These are phyloP conservation scores for Gaeumannomyces tritici DNA, from an alignment of 2,329 filamentous ascomycete genomes.

Conservation along the genomic window DNA sequence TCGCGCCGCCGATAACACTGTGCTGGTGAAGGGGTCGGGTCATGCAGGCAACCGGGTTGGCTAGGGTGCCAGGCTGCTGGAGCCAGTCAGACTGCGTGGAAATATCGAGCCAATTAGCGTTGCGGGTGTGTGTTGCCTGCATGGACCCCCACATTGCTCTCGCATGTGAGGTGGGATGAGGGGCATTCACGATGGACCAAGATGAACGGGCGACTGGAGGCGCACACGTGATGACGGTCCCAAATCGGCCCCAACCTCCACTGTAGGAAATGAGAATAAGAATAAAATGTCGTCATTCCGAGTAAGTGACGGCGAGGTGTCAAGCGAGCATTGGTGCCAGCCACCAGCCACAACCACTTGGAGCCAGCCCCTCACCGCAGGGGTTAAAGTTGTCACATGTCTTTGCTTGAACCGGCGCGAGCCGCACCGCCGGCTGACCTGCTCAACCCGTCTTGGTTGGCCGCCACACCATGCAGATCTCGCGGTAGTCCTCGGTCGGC, in stretches of 20 bases:
- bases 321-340: too few species aligned
- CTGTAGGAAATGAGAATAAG: too few species aligned
- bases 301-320: background rate
- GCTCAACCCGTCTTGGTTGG: constrained; percentile 2
- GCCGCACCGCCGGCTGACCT: background rate
- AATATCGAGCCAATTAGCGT: background rate
- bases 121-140: background rate
- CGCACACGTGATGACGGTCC: background rate
- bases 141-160: background rate
- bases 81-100: background rate
- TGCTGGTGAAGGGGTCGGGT: background rate
- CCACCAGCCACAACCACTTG: too few species aligned
- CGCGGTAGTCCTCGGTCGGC: constrained; percentile 16
- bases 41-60: background rate
- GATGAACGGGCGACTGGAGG: background rate
- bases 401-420: background rate
- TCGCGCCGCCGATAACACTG: background rate
- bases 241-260: too few species aligned
- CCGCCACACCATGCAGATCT: constrained; percentile 20
- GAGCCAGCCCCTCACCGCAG: too few species aligned
- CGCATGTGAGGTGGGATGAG: background rate
- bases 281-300: background rate
- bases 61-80: too few species aligned
- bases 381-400: background rate
- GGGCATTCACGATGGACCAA: background rate